Conservation (phyloP, 371 early-diverging fungal species). For the Mortierella sp. region DNA sequence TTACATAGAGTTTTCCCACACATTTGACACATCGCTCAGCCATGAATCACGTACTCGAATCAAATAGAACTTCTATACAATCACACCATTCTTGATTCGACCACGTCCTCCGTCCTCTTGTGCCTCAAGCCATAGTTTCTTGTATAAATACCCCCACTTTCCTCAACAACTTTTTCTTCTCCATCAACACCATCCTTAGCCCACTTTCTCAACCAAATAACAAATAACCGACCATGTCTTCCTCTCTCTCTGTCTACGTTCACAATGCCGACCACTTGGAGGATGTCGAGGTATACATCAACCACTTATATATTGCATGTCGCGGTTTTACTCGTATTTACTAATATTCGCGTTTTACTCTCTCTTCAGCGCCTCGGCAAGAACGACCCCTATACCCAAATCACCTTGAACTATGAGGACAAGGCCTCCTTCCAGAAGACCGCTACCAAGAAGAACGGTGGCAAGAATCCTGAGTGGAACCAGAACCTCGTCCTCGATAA, state of each 20-base stretch:
- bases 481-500: constrained; percentile 19
- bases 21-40: not conserved
- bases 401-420: constrained; percentile 11
- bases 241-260: not conserved
- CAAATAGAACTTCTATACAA: constrained; percentile 1
- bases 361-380: constrained; percentile 19
- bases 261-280: not conserved
- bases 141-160: not conserved
- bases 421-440: constrained; percentile 15
- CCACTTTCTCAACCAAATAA: not conserved
- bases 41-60: no score
- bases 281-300: constrained; percentile 6
- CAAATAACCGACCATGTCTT: constrained; percentile 2
- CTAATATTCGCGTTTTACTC: not conserved
- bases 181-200: not conserved
- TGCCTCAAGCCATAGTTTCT: not conserved
- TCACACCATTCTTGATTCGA: not conserved
- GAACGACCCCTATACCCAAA: constrained; percentile 37
- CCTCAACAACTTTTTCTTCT: not conserved
- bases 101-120: not conserved
- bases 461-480: constrained; percentile 30
- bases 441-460: constrained; percentile 29
- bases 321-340: not conserved
- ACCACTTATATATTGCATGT: no score
- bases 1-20: not conserved